Percentiles rank a stretch among this genome's conserved stretches.
These are phyloP conservation scores for Didymella arachidicola DNA, from an alignment of 2,329 filamentous ascomycete species.

Conservation along the genomic window DNA sequence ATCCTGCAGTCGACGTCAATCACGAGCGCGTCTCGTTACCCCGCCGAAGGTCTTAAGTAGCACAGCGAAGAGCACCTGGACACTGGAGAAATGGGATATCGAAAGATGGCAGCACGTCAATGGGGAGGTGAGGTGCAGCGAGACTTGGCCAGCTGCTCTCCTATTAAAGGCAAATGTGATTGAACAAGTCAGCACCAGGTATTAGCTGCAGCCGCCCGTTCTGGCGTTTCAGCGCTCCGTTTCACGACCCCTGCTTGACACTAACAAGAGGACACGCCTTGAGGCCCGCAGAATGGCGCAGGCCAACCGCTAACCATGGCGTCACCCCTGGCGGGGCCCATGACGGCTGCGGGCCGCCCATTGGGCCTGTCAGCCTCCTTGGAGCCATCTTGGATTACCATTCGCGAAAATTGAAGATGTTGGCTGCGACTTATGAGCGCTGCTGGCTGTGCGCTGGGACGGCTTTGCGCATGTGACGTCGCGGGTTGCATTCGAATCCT, in stretches of 20 bases:
- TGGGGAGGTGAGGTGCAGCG: constrained; percentile 32
- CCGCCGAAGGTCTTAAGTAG: constrained; percentile 19
- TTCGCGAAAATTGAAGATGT: background rate
- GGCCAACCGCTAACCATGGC: constrained; percentile 18
- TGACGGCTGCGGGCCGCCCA: constrained; percentile 21
- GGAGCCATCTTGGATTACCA: background rate
- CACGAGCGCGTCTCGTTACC: constrained; percentile 12
- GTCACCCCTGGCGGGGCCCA: constrained; percentile 27
- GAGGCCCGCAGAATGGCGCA: constrained; percentile 26
- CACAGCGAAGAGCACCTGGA: constrained; percentile 18
- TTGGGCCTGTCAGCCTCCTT: constrained; percentile 15
- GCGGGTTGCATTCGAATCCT: constrained; percentile 18
- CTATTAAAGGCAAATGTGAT: constrained; percentile 28
- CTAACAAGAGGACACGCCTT: constrained; percentile 35
- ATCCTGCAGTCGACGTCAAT: background rate
- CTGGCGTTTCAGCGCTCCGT: constrained; percentile 47
- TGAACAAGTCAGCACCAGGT: constrained; percentile 37
- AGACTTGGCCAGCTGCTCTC: constrained; percentile 30
- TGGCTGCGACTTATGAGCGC: background rate
- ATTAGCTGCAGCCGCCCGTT: constrained; percentile 43
- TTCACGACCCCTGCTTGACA: constrained; percentile 49
- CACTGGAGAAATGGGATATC: constrained; percentile 11
- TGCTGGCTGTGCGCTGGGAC: background rate
- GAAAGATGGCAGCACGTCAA: constrained; percentile 23
- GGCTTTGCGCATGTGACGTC: constrained; percentile 9